phyloP scores from a whole-genome alignment of 192 early-diverging fungal species.

The Umbelopsis vinacea region DNA sequence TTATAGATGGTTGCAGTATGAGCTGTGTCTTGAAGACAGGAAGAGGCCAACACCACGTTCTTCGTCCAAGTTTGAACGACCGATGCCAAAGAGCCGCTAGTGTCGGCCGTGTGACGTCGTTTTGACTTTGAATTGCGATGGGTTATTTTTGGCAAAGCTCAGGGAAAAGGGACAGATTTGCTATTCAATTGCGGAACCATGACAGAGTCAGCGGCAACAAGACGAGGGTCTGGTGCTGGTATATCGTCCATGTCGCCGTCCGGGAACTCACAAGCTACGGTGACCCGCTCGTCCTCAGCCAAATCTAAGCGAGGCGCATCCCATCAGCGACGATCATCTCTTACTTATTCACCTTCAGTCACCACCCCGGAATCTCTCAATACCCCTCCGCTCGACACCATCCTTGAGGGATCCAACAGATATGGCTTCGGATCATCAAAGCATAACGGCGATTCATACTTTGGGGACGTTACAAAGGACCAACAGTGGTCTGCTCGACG shows the following conservation, averaged over 20 bases:
- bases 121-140: neutral
- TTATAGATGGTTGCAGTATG: too few species aligned
- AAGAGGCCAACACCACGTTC: too few species aligned
- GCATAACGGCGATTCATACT: slow-evolving; percentile 4
- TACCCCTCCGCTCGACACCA: slow-evolving; percentile 10
- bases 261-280: neutral
- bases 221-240: slow-evolving; percentile 15
- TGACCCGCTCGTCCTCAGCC: slow-evolving; percentile 33
- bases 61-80: too few species aligned
- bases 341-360: neutral
- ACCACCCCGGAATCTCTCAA: neutral
- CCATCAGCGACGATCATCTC: slow-evolving; percentile 35
- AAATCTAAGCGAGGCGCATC: slow-evolving; percentile 24
- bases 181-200: neutral
- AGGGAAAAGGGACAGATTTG: neutral
- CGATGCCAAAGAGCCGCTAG: too few species aligned
- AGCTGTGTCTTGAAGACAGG: too few species aligned
- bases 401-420: neutral
- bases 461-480: neutral
- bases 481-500: neutral
- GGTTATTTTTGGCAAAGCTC: neutral
- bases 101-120: neutral
- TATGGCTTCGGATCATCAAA: neutral
- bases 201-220: slow-evolving; percentile 11
- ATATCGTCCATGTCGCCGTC: neutral